Evolutionary conservation across 2,329 filamentous ascomycete species (phyloP), one percentile per base, ranked within the genome.

Genomic region (Alternaria brassicicola): DNA sequence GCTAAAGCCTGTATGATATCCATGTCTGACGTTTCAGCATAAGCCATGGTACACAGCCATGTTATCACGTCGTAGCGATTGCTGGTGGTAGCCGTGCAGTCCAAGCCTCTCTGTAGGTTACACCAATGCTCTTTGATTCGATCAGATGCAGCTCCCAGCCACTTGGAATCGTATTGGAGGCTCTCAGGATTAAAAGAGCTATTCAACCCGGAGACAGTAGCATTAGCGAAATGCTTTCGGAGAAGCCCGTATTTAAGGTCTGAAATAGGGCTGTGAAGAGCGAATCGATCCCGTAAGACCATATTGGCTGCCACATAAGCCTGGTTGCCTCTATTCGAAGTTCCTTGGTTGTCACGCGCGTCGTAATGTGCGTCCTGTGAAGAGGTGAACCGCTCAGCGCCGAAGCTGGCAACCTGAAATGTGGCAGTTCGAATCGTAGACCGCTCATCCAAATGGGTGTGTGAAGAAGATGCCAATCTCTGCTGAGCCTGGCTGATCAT

Each of bases 321-420:
- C 4, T 61, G 60, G 2, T 19, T 41, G 8, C 63, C 67, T 48
- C 69, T 49, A 0, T 62, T 36, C 1, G 55, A 58, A n/a, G 48
- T 25, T 0, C 15, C 0, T 8, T 46, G 36, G 13, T 26, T 45
- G 28, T 66, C 66, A 46, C 73, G 65, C 2, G 52, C 30, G 1
- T 54, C 1, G 55, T 79, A 78, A 0, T 3, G 0, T 0, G 1
- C 23, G 49, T 80, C 77, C 7, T 58, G 13, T 0, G 49, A 10
- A 1, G 31, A 26, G 0, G 54, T 70, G 52, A 68, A 70, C 2
- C 62, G 9, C 39, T 78, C 76, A 0, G 73, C 74, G 2, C 78
- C 78, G 35, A 70, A 78, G 0, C 63, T 69, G 41, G 65, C 55
- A 1, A 74, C 59, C 1, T 67, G 66, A 51, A 76, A 76, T 0